Evolutionary conservation across 2,329 filamentous ascomycete genomes (phyloP).

Genomic region (Fusarium sp.): DNA sequence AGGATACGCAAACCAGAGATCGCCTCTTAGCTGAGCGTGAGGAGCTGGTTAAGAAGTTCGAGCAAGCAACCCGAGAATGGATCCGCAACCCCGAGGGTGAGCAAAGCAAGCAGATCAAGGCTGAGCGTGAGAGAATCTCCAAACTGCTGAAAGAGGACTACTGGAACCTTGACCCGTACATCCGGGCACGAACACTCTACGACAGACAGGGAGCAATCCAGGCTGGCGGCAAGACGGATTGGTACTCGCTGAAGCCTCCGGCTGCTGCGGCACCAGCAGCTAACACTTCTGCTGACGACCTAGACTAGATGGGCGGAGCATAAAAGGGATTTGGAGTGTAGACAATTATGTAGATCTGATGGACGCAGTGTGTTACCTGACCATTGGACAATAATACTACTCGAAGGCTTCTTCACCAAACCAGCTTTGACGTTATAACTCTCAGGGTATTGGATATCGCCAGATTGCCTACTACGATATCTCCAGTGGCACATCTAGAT

Average conservation of each 20-base stretch:
- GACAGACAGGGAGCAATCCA: slow-evolving; percentile 82
- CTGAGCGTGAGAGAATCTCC: slow-evolving; percentile 70
- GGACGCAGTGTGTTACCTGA: slow-evolving; percentile 5
- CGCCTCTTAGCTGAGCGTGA: slow-evolving; percentile 72
- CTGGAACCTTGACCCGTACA: slow-evolving; percentile 89
- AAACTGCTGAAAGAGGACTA: slow-evolving; percentile 77
- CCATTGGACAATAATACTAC: slow-evolving; percentile 33
- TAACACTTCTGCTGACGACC: slow-evolving; percentile 57
- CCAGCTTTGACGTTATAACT: slow-evolving; percentile 11
- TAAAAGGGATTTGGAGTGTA: slow-evolving; percentile 16
- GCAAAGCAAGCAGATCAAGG: slow-evolving; percentile 60
- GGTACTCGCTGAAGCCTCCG: slow-evolving; percentile 63
- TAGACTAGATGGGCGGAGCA: slow-evolving; percentile 53
- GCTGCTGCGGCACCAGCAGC: slow-evolving; percentile 12
- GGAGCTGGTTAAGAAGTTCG: slow-evolving; percentile 76
- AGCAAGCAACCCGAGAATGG: slow-evolving; percentile 81
- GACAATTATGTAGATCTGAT: slow-evolving; percentile 21
- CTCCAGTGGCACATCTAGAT: slow-evolving; percentile 66
- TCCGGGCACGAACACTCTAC: slow-evolving; percentile 85
- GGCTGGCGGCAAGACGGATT: slow-evolving; percentile 74
- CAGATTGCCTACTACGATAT: background rate
- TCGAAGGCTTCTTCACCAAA: slow-evolving; percentile 27
- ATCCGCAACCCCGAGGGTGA: slow-evolving; percentile 60
- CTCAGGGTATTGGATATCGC: background rate
- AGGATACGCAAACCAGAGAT: slow-evolving; percentile 71